Conservation (phyloP, 1,284 basidiomycete genomes). For the Leccinum subatratum region DNA sequence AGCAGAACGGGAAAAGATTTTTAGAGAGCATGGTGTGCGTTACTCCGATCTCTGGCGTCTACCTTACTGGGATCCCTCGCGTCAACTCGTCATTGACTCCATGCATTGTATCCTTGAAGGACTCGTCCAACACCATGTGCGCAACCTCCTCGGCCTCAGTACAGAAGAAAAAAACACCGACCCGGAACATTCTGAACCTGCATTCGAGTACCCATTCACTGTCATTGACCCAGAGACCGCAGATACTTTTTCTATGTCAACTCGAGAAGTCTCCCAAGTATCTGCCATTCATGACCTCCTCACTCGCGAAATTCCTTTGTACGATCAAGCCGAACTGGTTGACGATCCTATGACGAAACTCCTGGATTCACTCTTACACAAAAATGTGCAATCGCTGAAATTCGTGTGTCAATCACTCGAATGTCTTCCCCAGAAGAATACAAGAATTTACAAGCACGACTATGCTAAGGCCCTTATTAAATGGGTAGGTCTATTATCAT, state of each 20-base stretch:
- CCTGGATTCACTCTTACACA: neutral
- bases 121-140: slow-evolving; percentile 4
- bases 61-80: slow-evolving; percentile 20
- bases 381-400: slow-evolving; percentile 2
- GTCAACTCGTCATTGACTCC: slow-evolving; percentile 15
- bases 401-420: slow-evolving; percentile 11
- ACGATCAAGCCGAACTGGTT: neutral
- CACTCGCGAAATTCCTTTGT: neutral
- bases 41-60: slow-evolving; percentile 16
- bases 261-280: neutral
- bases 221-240: neutral
- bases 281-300: neutral
- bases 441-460: slow-evolving; percentile 2
- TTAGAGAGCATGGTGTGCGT: slow-evolving; percentile 15
- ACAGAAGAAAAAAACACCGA: neutral
- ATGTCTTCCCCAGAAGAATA: neutral
- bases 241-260: neutral
- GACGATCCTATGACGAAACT: neutral
- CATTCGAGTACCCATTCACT: neutral
- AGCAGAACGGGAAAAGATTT: slow-evolving; percentile 6
- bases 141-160: neutral
- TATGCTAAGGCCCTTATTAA: slow-evolving; percentile 6
- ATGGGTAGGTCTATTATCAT: slow-evolving; percentile 9
- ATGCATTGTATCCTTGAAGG: slow-evolving; percentile 23
- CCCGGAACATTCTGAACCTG: neutral